Evolutionary conservation across 495 filamentous ascomycete genomes (phyloP), one percentile per base, ranked within the genome.

Genomic region (Choiromyces venosus): DNA sequence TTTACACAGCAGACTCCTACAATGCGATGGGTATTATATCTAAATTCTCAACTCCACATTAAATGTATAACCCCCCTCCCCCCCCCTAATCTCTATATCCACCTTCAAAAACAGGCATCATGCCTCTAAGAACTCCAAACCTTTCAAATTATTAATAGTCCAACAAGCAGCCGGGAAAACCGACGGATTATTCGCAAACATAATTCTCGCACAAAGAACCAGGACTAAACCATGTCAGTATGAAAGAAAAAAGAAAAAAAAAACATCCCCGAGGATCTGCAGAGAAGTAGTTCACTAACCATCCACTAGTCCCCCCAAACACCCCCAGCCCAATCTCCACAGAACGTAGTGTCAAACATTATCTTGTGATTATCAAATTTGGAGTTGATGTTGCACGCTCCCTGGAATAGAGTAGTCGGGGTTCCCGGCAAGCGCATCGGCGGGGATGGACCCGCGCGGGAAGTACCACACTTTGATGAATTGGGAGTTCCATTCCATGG

Each of bases 311-410:
- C 19, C 18, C 40, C 68, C 84, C 86, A 90, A 37, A 88, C 87
- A 66, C 86, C 84, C 42, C 92, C 94, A 25, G 93, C 93, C 92
- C 92, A 97, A 74, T 92, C 89, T 46, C 94, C 94, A 82, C 94
- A 97, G 83, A 97, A 93, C 1, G 89, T 91, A 0, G 89, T 91
- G 82, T 98, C 88, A 80, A 97, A 89, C 71, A 96, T 85, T 68
- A 97, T 90, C 18, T 87, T 86, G 82, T 95, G 89, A 65, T 90
- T 80, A 73, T 84, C 85, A 85, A 97, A 96, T 68, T 88, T 84
- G 3, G 81, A 78, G 69, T 86, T 82, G 71, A 96, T 88, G 74
- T 91, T 81, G 82, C 94, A 96, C 66, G 78, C 78, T 19, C 87
- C 88, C 46, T 86, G 77, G 80, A 91, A 97, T 72, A 78, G 82